These are phyloP conservation scores for Myxozyma melibiosi DNA, from an alignment of 805 yeast genomes.

Conservation along the genomic window DNA sequence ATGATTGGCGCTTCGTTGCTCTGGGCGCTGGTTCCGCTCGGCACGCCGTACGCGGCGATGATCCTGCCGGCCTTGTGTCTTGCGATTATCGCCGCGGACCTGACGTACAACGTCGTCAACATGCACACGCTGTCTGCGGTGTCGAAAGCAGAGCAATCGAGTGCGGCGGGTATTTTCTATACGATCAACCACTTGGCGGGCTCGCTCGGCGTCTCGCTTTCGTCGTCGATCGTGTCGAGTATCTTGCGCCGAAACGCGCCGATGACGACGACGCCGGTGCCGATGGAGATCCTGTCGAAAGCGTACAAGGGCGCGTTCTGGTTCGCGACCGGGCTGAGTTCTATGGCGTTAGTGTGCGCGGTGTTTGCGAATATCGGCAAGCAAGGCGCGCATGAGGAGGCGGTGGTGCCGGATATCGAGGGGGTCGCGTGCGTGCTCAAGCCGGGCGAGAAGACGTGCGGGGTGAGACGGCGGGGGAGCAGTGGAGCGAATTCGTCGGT, in stretches of 20 bases:
- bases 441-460: slow-evolving; percentile 14
- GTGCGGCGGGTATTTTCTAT: slow-evolving; percentile 55
- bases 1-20: slow-evolving; percentile 46
- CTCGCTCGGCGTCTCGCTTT: slow-evolving; percentile 49
- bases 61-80: slow-evolving; percentile 50
- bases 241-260: slow-evolving; percentile 23
- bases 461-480: not conserved
- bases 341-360: slow-evolving; percentile 38
- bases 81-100: slow-evolving; percentile 52
- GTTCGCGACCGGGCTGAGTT: slow-evolving; percentile 43
- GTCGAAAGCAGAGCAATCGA: slow-evolving; percentile 45
- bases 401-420: not conserved
- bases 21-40: slow-evolving; percentile 48
- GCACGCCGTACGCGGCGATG: slow-evolving; percentile 48
- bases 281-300: slow-evolving; percentile 7
- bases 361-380: slow-evolving; percentile 40
- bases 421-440: slow-evolving; percentile 14
- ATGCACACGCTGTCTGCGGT: slow-evolving; percentile 50
- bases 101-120: slow-evolving; percentile 52
- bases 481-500: not conserved
- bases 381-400: not conserved
- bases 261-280: not conserved
- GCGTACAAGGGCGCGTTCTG: slow-evolving; percentile 33
- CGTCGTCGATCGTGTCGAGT: slow-evolving; percentile 47
- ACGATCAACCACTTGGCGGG: slow-evolving; percentile 49